Base-by-base conservation (phyloP, 306 rosid species). In the Sophora flavescens region DNA sequence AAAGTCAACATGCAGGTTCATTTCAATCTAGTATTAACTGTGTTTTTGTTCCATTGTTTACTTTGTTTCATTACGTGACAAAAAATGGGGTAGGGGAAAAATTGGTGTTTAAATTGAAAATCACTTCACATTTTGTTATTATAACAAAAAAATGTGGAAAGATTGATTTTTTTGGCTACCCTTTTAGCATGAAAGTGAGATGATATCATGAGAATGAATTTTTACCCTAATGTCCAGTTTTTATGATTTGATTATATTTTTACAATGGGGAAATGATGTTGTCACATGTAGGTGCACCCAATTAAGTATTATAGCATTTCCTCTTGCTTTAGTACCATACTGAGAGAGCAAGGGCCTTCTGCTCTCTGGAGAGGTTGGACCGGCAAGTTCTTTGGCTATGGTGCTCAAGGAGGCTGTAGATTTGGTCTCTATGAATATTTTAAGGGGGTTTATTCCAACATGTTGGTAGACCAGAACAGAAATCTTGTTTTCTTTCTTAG, bases 311-410 rank as follows among this genome's bases (percentile, higher is more conserved):
- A 73, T 59, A 84, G 85, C 75, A 84, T 87, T 68, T 82, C 80
- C 12, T 79, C 86, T 0, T 87, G 87, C 75, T 87, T 87, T 70
- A 82, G 80, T 17, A 79, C 85, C 59, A 62, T 87, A 65, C 13
- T 84, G 70, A 82, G 82, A 77, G 91, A 87, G 61, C 91, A 87
- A 73, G 91, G 91, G 59, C 91, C 91, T 79, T 76, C 88, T 77
- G 86, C 83, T 17, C 81, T 87, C 2, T 87, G 87, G 91, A 84
- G 83, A 82, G 88, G 91, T 51, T 87, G 91, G 91, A 58, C 88
- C 0, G 82, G 91, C 63, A 87, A 84, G 80, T 82, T 87, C 81
- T 76, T 79, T 70, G 91, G 91, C 54, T 87, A 87, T 54, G 91
- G 87, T 44, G 87, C 78, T 73, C 91, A 84, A 79, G 91, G 91